phyloP scores from a whole-genome alignment of 1,284 basidiomycete genomes.

The Agroathelia rolfsii region DNA sequence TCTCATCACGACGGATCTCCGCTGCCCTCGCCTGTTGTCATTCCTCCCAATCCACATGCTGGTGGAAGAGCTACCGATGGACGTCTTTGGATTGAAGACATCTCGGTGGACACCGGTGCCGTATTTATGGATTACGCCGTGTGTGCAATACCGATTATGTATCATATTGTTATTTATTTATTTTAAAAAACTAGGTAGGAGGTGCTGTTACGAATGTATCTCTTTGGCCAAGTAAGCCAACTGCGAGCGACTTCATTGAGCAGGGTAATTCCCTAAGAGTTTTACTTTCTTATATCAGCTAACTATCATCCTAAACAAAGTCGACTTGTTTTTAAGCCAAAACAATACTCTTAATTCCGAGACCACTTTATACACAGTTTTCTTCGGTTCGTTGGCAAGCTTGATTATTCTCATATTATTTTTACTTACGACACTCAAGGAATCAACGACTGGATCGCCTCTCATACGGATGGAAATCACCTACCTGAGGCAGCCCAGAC shows the following conservation, averaged over 20 bases:
- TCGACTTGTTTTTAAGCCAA: constrained; percentile 17
- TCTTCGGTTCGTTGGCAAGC: no score
- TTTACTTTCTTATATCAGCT: not conserved
- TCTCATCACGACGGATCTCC: constrained; percentile 19
- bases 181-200: constrained; percentile 5
- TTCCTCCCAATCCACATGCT: constrained; percentile 24
- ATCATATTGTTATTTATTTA: constrained; percentile 1
- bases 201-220: constrained; percentile 25
- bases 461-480: constrained; percentile 19
- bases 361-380: constrained; percentile 24
- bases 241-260: constrained; percentile 24
- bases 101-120: constrained; percentile 16
- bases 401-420: no score
- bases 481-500: constrained; percentile 24
- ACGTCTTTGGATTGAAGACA: constrained; percentile 26
- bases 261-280: constrained; percentile 16
- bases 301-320: constrained; percentile 10
- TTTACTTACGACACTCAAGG: constrained; percentile 14
- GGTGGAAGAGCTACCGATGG: constrained; percentile 30
- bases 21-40: constrained; percentile 20
- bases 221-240: constrained; percentile 27
- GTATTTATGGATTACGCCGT: constrained; percentile 19
- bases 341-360: constrained; percentile 17
- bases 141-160: constrained; percentile 1
- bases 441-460: not conserved